Evolutionary conservation across 768 basidiomycete genomes (phyloP).

Genomic region (Polyporus arcularius): DNA sequence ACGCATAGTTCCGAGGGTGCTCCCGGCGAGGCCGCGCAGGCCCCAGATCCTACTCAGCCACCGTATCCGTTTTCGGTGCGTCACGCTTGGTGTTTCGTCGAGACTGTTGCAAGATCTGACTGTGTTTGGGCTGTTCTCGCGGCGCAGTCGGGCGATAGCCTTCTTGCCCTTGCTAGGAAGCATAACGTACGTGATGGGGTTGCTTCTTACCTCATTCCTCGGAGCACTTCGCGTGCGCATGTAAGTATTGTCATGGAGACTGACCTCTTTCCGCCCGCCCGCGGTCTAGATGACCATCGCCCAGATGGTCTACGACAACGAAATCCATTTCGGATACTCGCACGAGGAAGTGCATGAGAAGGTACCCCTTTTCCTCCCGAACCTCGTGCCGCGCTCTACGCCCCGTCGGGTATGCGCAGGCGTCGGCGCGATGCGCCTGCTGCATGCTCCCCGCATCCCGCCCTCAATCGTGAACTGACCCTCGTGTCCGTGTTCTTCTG

Average conservation of each 20-base stretch:
- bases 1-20: slow-evolving; percentile 39
- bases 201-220: background rate
- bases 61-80: slow-evolving; percentile 70
- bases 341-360: slow-evolving; percentile 76
- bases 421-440: background rate
- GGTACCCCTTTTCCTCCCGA: slow-evolving; percentile 37
- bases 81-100: background rate
- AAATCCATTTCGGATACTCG: slow-evolving; percentile 75
- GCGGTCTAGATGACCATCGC: slow-evolving; percentile 80
- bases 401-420: background rate
- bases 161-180: slow-evolving; percentile 73
- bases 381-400: background rate
- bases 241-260: slow-evolving; percentile 17
- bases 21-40: slow-evolving; percentile 7
- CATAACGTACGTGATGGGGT: slow-evolving; percentile 66
- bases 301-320: slow-evolving; percentile 92
- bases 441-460: background rate
- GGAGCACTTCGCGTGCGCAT: background rate
- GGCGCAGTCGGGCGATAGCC: slow-evolving; percentile 62
- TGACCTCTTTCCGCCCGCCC: slow-evolving; percentile 2
- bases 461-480: background rate
- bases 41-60: slow-evolving; percentile 54
- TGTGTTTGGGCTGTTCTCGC: background rate
- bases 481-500: slow-evolving; percentile 1
- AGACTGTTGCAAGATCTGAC: background rate